These are phyloP conservation scores for Funneliformis geosporum DNA, from an alignment of 192 early-diverging fungal species.

Conservation along the genomic window DNA sequence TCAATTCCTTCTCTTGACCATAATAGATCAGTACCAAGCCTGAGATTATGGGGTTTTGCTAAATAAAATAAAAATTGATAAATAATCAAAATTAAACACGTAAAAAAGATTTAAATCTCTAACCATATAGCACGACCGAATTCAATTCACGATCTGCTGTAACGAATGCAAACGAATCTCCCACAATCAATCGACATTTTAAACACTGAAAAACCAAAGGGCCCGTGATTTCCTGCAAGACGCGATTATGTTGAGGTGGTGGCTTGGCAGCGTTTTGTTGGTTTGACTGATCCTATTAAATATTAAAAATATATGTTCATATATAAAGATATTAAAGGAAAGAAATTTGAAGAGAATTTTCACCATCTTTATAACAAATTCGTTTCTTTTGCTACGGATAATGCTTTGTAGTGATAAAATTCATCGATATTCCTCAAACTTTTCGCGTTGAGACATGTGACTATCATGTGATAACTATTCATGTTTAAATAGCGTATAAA, in stretches of 20 bases:
- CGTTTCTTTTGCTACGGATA: too few relatives aligned
- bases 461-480: too few relatives aligned
- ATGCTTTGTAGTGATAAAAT: too few relatives aligned
- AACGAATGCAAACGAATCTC: conserved; percentile 31
- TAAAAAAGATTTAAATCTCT: background rate
- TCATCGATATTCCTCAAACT: too few relatives aligned
- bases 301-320: background rate
- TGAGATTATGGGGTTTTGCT: conserved; percentile 32
- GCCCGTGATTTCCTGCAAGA: conserved; percentile 1
- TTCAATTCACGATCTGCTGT: conserved; percentile 21
- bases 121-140: conserved; percentile 26
- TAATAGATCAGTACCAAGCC: conserved; percentile 26
- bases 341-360: too few relatives aligned
- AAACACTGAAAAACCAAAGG: conserved; percentile 33
- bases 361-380: too few relatives aligned
- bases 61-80: background rate
- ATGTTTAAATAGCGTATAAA: too few relatives aligned
- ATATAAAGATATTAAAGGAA: background rate
- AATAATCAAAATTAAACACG: background rate
- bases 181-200: conserved; percentile 30
- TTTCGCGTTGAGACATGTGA: too few relatives aligned
- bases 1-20: conserved; percentile 25
- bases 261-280: background rate
- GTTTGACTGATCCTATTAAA: background rate
- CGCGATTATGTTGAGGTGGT: background rate